Percentiles rank a stretch among this genome's conserved stretches.
Conservation (phyloP, 495 filamentous ascomycete species). For the Pyronema domesticum region DNA sequence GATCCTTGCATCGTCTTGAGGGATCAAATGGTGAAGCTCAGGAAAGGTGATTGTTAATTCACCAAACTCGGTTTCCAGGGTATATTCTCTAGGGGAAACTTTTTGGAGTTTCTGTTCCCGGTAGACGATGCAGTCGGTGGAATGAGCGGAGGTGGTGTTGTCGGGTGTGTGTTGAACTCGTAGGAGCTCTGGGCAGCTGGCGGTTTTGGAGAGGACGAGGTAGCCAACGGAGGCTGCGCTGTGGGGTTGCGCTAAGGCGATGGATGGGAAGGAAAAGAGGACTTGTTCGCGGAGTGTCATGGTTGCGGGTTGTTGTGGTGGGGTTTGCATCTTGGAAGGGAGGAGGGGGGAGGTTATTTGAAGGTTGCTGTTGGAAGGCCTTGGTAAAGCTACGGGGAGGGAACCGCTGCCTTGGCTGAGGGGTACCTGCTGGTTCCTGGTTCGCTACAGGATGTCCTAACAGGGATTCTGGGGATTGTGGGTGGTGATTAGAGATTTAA, state of each 20-base stretch:
- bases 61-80: slow-evolving; percentile 10
- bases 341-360: neutral
- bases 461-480: no score
- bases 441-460: no score
- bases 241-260: neutral
- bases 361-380: no score
- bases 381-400: no score
- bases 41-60: slow-evolving; percentile 15
- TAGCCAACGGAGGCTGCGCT: slow-evolving; percentile 4
- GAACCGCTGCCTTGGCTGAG: no score
- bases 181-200: slow-evolving; percentile 5
- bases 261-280: slow-evolving; percentile 4
- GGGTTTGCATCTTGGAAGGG: neutral
- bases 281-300: neutral
- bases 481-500: no score
- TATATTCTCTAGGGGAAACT: slow-evolving; percentile 13
- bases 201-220: slow-evolving; percentile 9
- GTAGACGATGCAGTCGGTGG: slow-evolving; percentile 10
- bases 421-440: no score
- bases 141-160: neutral
- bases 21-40: slow-evolving; percentile 7
- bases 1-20: slow-evolving; percentile 14
- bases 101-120: slow-evolving; percentile 9
- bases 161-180: slow-evolving; percentile 12
- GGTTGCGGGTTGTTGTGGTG: neutral